A percentile compares a stretch with the other conserved stretches of the same genome.
Conservation (phyloP, 2,329 filamentous ascomycete species). For the Exophiala sp. region DNA sequence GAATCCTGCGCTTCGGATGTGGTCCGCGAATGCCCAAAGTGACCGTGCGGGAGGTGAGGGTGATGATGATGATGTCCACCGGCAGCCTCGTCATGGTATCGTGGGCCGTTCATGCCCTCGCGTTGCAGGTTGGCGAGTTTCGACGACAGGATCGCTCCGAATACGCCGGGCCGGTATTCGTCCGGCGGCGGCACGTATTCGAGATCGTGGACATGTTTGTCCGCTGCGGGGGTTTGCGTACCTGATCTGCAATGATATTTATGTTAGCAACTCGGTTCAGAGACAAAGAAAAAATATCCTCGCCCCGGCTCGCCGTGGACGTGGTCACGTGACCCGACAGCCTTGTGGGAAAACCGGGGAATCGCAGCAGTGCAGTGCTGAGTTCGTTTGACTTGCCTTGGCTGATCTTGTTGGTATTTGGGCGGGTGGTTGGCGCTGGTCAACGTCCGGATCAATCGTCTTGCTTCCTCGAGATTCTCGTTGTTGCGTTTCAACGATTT, state of each 20-base stretch:
- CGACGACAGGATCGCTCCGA: slow-evolving; percentile 23
- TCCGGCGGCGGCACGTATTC: slow-evolving; percentile 24
- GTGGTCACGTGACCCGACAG: not conserved
- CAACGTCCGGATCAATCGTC: slow-evolving; percentile 18
- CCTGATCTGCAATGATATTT: slow-evolving; percentile 12
- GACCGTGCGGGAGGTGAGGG: slow-evolving; percentile 1
- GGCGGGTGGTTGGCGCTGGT: slow-evolving; percentile 11
- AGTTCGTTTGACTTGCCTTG: slow-evolving; percentile 8
- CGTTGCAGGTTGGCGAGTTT: slow-evolving; percentile 20
- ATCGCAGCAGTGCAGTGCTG: too few species aligned
- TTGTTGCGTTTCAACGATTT: slow-evolving; percentile 17
- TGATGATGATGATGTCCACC: not conserved
- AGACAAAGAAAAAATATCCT: not conserved
- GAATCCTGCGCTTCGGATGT: slow-evolving; percentile 9
- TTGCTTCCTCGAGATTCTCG: slow-evolving; percentile 26
- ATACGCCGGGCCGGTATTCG: slow-evolving; percentile 25
- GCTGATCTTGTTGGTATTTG: slow-evolving; percentile 10
- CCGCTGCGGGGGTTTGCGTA: slow-evolving; percentile 19
- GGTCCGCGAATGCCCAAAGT: slow-evolving; percentile 8
- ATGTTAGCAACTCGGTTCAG: not conserved
- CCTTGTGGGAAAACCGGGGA: not conserved
- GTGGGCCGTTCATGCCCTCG: slow-evolving; percentile 5
- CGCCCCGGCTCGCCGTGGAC: not conserved
- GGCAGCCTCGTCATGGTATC: slow-evolving; percentile 10
- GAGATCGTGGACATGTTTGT: slow-evolving; percentile 23